Percentiles rank a stretch among this genome's conserved stretches.
Conservation (phyloP, 2,329 filamentous ascomycete species). For the Pseudogymnoascus sp. region DNA sequence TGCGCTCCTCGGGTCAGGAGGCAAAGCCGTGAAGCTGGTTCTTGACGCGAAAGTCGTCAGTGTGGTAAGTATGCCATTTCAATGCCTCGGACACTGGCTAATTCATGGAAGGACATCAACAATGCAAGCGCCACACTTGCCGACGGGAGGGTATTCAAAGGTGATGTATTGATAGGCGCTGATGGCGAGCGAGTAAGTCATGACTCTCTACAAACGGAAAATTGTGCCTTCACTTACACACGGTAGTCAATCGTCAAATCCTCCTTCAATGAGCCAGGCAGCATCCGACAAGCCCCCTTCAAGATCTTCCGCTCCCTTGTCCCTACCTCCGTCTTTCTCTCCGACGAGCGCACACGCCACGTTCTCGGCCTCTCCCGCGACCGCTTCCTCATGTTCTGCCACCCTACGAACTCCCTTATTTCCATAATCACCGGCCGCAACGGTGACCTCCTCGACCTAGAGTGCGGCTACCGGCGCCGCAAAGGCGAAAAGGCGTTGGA, state of each 20-base stretch:
- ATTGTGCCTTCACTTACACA: not conserved
- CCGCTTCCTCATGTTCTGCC: constrained; percentile 2
- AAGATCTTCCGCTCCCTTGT: not conserved
- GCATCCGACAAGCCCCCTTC: not conserved
- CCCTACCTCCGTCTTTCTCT: not conserved
- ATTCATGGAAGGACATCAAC: not conserved
- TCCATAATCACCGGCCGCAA: not conserved
- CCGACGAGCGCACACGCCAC: not conserved
- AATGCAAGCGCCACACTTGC: not conserved
- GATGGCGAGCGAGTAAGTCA: not conserved
- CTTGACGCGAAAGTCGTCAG: not conserved
- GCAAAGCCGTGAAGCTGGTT: not conserved
- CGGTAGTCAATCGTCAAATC: not conserved
- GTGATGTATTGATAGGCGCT: not conserved
- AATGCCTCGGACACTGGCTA: not conserved
- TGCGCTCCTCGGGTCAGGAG: not conserved
- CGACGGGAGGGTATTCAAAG: not conserved
- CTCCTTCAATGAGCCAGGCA: not conserved
- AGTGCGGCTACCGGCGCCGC: not conserved
- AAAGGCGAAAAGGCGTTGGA: not conserved
- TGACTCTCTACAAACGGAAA: not conserved
- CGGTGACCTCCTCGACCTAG: not conserved
- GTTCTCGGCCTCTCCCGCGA: not conserved
- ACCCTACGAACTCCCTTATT: not conserved
- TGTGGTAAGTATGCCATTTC: not conserved